Conservation (phyloP, 2,329 filamentous ascomycete species). For the Penicillium italicum region DNA sequence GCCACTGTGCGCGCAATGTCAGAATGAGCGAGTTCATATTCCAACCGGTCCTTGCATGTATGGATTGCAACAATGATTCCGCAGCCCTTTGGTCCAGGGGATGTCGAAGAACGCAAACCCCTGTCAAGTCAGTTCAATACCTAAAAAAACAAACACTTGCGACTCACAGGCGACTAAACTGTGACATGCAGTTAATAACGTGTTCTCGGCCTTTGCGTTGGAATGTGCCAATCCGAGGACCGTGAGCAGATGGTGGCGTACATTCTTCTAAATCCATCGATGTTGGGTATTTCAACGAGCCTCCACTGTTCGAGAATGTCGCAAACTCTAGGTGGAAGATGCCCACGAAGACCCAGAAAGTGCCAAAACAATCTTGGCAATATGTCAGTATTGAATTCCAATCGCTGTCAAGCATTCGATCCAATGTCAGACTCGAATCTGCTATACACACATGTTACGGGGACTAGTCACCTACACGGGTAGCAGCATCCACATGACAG, state of each 20-base stretch:
- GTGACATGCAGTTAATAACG: conserved; percentile 27
- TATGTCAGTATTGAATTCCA: conserved; percentile 36
- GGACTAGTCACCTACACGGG: conserved; percentile 27
- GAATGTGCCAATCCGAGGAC: conserved; percentile 27
- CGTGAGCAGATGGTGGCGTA: conserved; percentile 22
- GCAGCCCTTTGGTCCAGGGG: conserved; percentile 25
- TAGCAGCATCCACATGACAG: conserved; percentile 31
- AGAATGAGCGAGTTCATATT: conserved; percentile 24
- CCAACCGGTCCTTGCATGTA: conserved; percentile 27
- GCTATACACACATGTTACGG: background rate
- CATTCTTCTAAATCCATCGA: conserved; percentile 15
- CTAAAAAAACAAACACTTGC: background rate
- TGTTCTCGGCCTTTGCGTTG: conserved; percentile 27
- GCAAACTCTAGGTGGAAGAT: conserved; percentile 17
- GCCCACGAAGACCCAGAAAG: conserved; percentile 14
- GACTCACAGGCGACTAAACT: conserved; percentile 27
- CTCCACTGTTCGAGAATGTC: conserved; percentile 22
- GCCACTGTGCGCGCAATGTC: conserved; percentile 24
- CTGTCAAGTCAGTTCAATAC: conserved; percentile 7
- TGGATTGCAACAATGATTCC: conserved; percentile 20
- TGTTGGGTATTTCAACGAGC: conserved; percentile 4
- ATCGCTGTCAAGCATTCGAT: conserved; percentile 23
- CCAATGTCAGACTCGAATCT: background rate
- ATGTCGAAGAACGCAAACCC: conserved; percentile 28
- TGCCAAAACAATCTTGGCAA: conserved; percentile 31